phyloP scores from a whole-genome alignment of 257 asterid genomes.

The Solanum appendiculatum region DNA sequence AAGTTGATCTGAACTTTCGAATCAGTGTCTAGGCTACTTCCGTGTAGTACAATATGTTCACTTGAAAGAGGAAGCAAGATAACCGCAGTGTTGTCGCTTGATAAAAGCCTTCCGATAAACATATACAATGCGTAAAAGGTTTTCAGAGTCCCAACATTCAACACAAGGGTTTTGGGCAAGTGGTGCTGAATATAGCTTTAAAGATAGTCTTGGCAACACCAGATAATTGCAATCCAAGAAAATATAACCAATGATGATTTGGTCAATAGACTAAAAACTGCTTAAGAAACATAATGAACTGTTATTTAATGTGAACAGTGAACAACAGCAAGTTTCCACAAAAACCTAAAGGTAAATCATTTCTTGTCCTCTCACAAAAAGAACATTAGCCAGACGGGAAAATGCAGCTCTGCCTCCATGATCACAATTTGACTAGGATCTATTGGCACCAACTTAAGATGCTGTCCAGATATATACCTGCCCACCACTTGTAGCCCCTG shows the following conservation, averaged over 20 bases:
- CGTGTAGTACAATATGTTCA: neutral
- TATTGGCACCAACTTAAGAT: neutral
- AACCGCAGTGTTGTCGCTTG: neutral
- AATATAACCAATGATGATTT: neutral
- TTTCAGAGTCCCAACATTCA: neutral
- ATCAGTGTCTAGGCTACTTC: neutral
- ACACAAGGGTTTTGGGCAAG: neutral
- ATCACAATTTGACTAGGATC: neutral
- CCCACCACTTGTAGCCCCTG: slow-evolving; percentile 73
- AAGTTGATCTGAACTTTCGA: neutral
- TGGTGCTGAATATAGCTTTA: neutral
- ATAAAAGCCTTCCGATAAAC: neutral
- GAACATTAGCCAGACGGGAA: neutral
- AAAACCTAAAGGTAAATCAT: neutral
- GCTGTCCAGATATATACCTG: slow-evolving; percentile 67
- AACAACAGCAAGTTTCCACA: neutral
- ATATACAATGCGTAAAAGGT: neutral
- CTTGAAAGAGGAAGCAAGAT: neutral
- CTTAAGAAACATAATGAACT: neutral
- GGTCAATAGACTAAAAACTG: neutral
- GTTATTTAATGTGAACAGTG: neutral
- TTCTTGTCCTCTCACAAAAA: neutral
- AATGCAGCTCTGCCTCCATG: neutral
- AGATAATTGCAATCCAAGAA: neutral
- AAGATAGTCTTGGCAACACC: neutral